Percentiles rank a stretch among this genome's conserved stretches.
phyloP scores from a whole-genome alignment of 2,329 filamentous ascomycete genomes.

The Golovinomyces cichoracearum region DNA sequence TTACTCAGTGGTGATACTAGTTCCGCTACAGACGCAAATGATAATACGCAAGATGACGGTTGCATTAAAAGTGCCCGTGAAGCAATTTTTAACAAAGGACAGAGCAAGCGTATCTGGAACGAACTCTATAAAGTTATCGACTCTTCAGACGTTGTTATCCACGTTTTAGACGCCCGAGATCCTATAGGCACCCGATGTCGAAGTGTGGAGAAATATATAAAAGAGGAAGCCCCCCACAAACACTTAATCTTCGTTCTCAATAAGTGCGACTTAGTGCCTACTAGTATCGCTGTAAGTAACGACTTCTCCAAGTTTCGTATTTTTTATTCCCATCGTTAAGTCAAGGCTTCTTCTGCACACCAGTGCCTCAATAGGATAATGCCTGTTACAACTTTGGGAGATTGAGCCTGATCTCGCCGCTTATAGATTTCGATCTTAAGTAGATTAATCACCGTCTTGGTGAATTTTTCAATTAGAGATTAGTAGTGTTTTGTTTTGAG shows the following conservation, averaged over 20 bases:
- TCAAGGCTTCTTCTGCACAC: slow-evolving; percentile 51
- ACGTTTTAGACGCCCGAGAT: slow-evolving; percentile 73
- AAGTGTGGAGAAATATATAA: slow-evolving; percentile 78
- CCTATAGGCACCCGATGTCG: slow-evolving; percentile 73
- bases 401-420: slow-evolving; percentile 47
- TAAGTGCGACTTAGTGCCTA: slow-evolving; percentile 82
- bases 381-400: slow-evolving; percentile 99
- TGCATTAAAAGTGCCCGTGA: slow-evolving; percentile 41
- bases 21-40: slow-evolving; percentile 23
- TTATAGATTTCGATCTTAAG: slow-evolving; percentile 35
- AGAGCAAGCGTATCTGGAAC: slow-evolving; percentile 92
- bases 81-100: slow-evolving; percentile 80
- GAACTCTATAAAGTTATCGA: slow-evolving; percentile 89
- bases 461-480: slow-evolving; percentile 37
- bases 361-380: slow-evolving; percentile 42
- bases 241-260: slow-evolving; percentile 75
- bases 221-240: slow-evolving; percentile 84
- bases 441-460: slow-evolving; percentile 75
- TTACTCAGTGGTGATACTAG: slow-evolving; percentile 46
- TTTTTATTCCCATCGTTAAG: slow-evolving; percentile 39
- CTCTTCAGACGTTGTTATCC: slow-evolving; percentile 86
- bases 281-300: slow-evolving; percentile 71
- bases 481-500: slow-evolving; percentile 73
- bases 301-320: slow-evolving; percentile 3
- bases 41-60: slow-evolving; percentile 19